Conservation (phyloP, 768 basidiomycete genomes). For the Neoboletus magnificus region DNA sequence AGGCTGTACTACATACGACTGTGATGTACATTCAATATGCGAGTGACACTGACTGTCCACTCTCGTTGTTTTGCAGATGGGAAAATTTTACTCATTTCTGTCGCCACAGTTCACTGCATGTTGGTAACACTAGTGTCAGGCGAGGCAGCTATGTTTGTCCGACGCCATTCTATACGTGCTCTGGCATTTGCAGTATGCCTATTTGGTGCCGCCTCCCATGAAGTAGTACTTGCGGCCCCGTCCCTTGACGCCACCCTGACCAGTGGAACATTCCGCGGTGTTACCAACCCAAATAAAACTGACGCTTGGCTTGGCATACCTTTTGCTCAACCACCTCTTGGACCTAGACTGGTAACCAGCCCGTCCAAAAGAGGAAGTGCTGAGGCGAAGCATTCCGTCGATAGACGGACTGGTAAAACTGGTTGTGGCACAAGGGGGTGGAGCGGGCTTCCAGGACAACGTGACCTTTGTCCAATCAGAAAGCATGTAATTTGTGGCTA, state of each 20-base stretch:
- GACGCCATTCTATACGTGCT: neutral
- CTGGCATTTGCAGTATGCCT: neutral
- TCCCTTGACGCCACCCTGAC: slow-evolving; percentile 36
- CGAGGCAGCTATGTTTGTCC: neutral
- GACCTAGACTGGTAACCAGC: too few relatives aligned
- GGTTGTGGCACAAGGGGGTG: too few relatives aligned
- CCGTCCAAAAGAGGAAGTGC: too few relatives aligned
- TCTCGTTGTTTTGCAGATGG: neutral
- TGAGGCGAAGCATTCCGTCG: too few relatives aligned
- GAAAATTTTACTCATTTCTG: neutral
- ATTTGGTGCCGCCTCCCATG: neutral
- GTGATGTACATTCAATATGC: too few relatives aligned
- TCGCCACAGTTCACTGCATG: neutral
- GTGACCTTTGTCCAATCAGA: too few relatives aligned
- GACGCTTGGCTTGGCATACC: slow-evolving; percentile 63
- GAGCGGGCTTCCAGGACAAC: too few relatives aligned
- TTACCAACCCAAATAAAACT: slow-evolving; percentile 40
- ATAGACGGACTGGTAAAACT: too few relatives aligned
- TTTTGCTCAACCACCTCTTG: slow-evolving; percentile 55
- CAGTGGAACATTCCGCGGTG: slow-evolving; percentile 48
- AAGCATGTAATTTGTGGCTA: too few relatives aligned
- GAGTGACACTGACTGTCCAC: too few relatives aligned
- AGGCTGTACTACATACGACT: too few relatives aligned
- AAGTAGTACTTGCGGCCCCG: neutral
- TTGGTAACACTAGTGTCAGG: too few relatives aligned